A percentile compares a stretch with the other conserved stretches of the same genome.
phyloP scores from a whole-genome alignment of 768 basidiomycete species.

The Boletus bicolor region DNA sequence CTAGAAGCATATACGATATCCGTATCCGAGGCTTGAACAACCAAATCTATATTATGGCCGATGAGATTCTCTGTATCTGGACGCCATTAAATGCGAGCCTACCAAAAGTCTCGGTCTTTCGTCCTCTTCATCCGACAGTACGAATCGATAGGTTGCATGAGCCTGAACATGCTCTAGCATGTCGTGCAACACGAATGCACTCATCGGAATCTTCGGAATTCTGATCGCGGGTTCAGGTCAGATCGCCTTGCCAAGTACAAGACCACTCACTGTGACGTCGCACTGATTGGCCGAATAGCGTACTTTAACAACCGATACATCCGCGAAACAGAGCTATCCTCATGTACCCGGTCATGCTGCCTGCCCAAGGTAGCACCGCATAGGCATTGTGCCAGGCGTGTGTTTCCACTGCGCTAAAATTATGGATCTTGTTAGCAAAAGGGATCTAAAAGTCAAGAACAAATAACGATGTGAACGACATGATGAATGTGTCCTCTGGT shows the following conservation, averaged over 20 bases:
- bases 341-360: constrained; percentile 48
- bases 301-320: constrained; percentile 81
- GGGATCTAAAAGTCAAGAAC: constrained; percentile 3
- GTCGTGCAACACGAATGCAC: constrained; percentile 88
- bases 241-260: neutral
- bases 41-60: constrained; percentile 63
- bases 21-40: constrained; percentile 88
- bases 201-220: constrained; percentile 53
- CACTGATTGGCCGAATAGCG: constrained; percentile 69
- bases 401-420: constrained; percentile 55
- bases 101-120: constrained; percentile 79
- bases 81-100: constrained; percentile 19
- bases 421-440: constrained; percentile 18
- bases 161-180: constrained; percentile 90
- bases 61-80: neutral
- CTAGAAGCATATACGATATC: constrained; percentile 64
- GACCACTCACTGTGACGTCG: constrained; percentile 55
- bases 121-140: constrained; percentile 83
- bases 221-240: constrained; percentile 21
- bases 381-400: constrained; percentile 66
- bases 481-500: constrained; percentile 65
- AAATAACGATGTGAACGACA: neutral
- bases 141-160: constrained; percentile 91
- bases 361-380: constrained; percentile 85
- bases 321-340: constrained; percentile 30